Evolutionary conservation across 257 asterid species (phyloP).

Genomic region (Rubia yunnanensis): DNA sequence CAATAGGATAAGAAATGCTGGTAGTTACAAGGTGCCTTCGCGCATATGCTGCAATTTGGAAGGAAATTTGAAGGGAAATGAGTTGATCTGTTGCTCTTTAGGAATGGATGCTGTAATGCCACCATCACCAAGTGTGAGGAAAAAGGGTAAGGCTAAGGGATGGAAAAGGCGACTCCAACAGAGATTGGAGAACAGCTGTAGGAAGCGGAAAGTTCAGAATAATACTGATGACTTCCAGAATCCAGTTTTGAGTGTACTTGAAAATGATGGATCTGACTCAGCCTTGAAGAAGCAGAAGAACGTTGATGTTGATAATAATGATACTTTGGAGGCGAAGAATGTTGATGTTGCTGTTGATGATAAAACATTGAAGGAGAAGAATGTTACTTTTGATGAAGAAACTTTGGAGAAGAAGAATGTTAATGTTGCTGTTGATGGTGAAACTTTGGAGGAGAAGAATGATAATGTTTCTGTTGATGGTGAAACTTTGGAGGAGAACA

Average conservation of each 20-base stretch:
- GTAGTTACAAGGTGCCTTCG: slow-evolving; percentile 52
- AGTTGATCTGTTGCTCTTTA: slow-evolving; percentile 33
- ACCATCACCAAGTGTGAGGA: slow-evolving; percentile 28
- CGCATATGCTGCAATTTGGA: slow-evolving; percentile 89
- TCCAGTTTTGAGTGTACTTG: slow-evolving; percentile 13
- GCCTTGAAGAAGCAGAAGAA: too few relatives aligned
- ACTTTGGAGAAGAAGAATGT: too few relatives aligned
- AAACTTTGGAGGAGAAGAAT: not conserved
- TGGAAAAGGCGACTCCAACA: slow-evolving; percentile 61
- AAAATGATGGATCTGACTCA: slow-evolving; percentile 19
- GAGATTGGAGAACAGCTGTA: slow-evolving; percentile 33
- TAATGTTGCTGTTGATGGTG: too few relatives aligned
- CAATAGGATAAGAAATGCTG: slow-evolving; percentile 39
- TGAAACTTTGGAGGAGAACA: too few relatives aligned
- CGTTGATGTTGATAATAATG: too few relatives aligned
- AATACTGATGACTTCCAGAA: slow-evolving; percentile 22
- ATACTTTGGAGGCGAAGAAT: too few relatives aligned
- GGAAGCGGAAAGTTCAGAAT: slow-evolving; percentile 52
- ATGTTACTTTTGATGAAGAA: too few relatives aligned
- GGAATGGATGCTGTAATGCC: slow-evolving; percentile 89
- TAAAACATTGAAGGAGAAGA: too few relatives aligned
- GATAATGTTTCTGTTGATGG: too few relatives aligned
- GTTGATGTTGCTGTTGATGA: too few relatives aligned
- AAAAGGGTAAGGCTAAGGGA: slow-evolving; percentile 59
- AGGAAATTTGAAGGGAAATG: slow-evolving; percentile 53